Base-by-base conservation (phyloP, 139 green algal genomes). In the Tetratostichococcus sp. region DNA sequence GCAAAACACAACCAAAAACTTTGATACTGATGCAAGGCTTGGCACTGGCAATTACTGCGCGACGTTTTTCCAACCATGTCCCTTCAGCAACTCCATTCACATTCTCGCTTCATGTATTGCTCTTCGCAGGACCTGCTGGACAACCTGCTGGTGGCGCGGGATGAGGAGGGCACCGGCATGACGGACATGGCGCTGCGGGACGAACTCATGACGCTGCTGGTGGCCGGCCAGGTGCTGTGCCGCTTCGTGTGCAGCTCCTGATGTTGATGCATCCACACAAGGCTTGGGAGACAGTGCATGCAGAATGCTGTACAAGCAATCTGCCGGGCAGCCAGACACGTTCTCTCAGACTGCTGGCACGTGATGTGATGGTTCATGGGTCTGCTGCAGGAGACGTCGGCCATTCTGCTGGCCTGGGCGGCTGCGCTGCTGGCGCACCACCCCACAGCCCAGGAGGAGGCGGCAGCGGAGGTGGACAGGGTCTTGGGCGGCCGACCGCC, bases 161-260 rank as follows among this genome's bases (percentile, higher is more conserved):
- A 93, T 42, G 89, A 95, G 30, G 77, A 85, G 22, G 86, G 85
- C 5, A 25, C 67, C 39, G 82, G 82, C 70, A 93, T 96, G 90
- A 79, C 33, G 5, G 80, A 94, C 72, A 25, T 35, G 1, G 78
- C 84, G 2, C 81, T 96, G 69, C 81, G 93, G 0, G 92, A 97
- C 65, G 91, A 97, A 85, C 74, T 92, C 22, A 92, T 96, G 90
- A 96, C 91, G 23, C 74, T 96, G 76, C 82, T 96, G 72, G 83
- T 94, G 69, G 91, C 91, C 4, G 93, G 93, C 1, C 39, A 50
- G 39, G 39, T 50, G 39, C 8, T 6, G 39, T 11, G 8, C 11
- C 39, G 6, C 39, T 50, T 21, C 11, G 39, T 21, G 8, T 50
- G 39, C 39, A n/a, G n/a, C n/a, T n/a, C n/a, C n/a, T n/a, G n/a